Conservation (phyloP, 345 rosid species). For the Angophora floribunda region DNA sequence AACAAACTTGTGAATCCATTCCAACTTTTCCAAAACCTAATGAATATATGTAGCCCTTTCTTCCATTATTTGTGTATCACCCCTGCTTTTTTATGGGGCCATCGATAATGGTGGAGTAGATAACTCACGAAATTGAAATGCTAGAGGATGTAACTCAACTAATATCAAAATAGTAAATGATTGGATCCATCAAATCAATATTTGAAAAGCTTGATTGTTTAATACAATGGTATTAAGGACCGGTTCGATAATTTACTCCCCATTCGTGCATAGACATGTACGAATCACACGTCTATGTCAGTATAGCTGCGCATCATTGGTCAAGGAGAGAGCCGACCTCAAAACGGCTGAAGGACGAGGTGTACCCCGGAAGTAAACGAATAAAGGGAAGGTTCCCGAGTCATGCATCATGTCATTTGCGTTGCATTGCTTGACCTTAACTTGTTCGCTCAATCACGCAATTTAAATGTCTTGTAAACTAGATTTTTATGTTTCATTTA, state of each 20-base stretch:
- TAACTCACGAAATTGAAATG: no score
- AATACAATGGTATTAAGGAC: not conserved
- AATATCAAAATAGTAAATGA: not conserved
- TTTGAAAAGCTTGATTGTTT: not conserved
- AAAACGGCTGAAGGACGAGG: not conserved
- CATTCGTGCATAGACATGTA: not conserved
- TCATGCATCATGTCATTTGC: no score
- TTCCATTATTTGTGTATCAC: not conserved
- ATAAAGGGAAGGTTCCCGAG: no score
- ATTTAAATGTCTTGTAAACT: not conserved
- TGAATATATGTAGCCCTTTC: not conserved
- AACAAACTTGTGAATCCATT: accelerated
- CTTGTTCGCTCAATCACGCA: not conserved
- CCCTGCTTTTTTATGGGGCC: not conserved
- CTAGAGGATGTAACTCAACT: not conserved
- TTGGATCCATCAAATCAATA: not conserved
- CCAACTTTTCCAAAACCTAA: no score
- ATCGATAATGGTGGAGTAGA: no score
- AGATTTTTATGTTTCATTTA: not conserved
- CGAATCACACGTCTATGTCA: not conserved
- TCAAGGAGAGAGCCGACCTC: not conserved
- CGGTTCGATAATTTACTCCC: no score
- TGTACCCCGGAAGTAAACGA: not conserved
- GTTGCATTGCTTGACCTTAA: not conserved
- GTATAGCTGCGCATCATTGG: not conserved